Conservation (phyloP, 208 protist genomes). For the Leishmania tarentolae region DNA sequence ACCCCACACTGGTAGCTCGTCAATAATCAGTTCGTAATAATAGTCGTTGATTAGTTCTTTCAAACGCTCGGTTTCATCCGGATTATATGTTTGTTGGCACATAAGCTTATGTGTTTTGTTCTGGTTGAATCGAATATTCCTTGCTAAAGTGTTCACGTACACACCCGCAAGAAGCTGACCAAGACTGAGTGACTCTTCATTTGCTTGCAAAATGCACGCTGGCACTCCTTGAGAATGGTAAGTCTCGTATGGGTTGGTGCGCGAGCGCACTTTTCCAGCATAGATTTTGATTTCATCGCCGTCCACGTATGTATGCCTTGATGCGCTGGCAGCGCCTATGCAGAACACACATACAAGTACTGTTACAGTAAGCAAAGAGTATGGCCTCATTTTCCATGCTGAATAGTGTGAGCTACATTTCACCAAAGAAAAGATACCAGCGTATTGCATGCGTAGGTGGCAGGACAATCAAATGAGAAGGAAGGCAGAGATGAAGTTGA, state of each 20-base stretch:
- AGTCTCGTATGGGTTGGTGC: slow-evolving; percentile 93
- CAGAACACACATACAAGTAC: background rate
- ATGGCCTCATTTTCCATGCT: background rate
- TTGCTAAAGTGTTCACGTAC: slow-evolving; percentile 46
- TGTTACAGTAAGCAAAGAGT: background rate
- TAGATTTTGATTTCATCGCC: slow-evolving; percentile 18
- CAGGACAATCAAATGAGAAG: background rate
- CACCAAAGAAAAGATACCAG: background rate
- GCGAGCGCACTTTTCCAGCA: slow-evolving; percentile 20
- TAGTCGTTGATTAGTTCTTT: slow-evolving; percentile 44
- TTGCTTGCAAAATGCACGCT: slow-evolving; percentile 56
- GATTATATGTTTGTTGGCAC: slow-evolving; percentile 35
- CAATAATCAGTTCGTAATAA: slow-evolving; percentile 62
- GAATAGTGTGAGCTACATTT: background rate
- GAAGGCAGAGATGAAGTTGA: background rate
- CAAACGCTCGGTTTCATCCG: slow-evolving; percentile 21
- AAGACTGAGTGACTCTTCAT: slow-evolving; percentile 47
- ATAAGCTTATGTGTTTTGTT: slow-evolving; percentile 22
- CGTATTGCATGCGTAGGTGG: background rate
- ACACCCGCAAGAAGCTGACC: slow-evolving; percentile 85
- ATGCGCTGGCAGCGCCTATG: background rate
- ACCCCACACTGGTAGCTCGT: slow-evolving; percentile 62
- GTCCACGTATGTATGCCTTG: background rate
- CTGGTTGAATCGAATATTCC: slow-evolving; percentile 53
- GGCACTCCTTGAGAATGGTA: slow-evolving; percentile 90